phyloP scores from a whole-genome alignment of 352 stramenopile genomes.

The Peronospora farinosa region DNA sequence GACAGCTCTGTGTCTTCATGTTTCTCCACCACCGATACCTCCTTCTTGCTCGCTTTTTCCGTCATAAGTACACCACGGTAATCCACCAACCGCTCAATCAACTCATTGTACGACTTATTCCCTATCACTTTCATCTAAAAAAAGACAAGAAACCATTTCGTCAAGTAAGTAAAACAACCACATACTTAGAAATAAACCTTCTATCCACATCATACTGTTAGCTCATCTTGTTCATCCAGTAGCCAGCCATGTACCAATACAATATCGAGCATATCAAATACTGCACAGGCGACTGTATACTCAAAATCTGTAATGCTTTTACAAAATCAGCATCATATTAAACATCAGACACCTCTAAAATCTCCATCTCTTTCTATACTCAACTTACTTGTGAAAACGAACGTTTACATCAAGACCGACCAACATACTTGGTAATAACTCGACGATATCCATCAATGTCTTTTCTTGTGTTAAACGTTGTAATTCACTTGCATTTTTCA shows the following conservation, averaged over 20 bases:
- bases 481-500: constrained; percentile 45
- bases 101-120: constrained; percentile 96
- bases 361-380: background rate
- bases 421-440: constrained; percentile 90
- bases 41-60: constrained; percentile 29
- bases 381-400: constrained; percentile 86
- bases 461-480: constrained; percentile 70
- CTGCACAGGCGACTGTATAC: constrained; percentile 91
- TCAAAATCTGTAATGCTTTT: constrained; percentile 91
- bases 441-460: constrained; percentile 85
- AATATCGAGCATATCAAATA: constrained; percentile 95
- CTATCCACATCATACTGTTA: constrained; percentile 39
- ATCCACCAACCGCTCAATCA: constrained; percentile 92
- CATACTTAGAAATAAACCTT: background rate
- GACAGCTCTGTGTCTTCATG: background rate
- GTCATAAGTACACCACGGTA: constrained; percentile 69
- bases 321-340: background rate
- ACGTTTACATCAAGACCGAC: constrained; percentile 98
- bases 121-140: constrained; percentile 65
- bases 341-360: too few relatives aligned
- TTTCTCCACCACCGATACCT: constrained; percentile 10
- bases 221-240: constrained; percentile 88
- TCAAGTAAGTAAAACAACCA: constrained; percentile 6
- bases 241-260: constrained; percentile 96
- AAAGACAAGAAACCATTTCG: constrained; percentile 1